Percentiles rank a stretch among this genome's conserved stretches.
These are phyloP conservation scores for Ceratobasidium sp. DNA, from an alignment of 1,284 basidiomycete genomes.

Conservation along the genomic window DNA sequence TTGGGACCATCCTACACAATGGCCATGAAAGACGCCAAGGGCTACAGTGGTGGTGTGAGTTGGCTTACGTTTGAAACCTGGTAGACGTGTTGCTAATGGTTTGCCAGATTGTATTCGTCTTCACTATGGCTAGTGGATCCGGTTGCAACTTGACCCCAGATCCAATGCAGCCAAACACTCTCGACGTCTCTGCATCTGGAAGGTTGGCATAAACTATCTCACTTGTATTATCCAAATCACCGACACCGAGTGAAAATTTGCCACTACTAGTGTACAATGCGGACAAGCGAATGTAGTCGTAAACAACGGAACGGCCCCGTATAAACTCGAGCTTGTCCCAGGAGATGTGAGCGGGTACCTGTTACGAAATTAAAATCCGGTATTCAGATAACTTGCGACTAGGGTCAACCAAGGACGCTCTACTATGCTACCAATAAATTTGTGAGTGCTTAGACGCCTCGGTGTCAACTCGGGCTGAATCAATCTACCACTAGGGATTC, in stretches of 20 bases:
- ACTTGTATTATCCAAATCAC: no score
- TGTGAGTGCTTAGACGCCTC: background rate
- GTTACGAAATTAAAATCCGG: background rate
- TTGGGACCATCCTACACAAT: slow-evolving; percentile 16
- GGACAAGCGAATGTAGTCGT: slow-evolving; percentile 13
- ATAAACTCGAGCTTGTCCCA: slow-evolving; percentile 28
- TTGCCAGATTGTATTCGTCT: slow-evolving; percentile 1
- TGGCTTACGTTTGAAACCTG: background rate
- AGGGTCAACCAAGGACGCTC: slow-evolving; percentile 30
- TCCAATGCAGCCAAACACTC: slow-evolving; percentile 11
- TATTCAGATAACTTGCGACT: background rate
- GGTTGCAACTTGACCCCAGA: slow-evolving; percentile 12
- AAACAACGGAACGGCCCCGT: slow-evolving; percentile 23
- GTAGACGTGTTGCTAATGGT: background rate
- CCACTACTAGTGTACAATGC: slow-evolving; percentile 15
- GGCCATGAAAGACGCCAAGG: slow-evolving; percentile 28
- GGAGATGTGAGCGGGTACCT: slow-evolving; percentile 3
- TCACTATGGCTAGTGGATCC: slow-evolving; percentile 10
- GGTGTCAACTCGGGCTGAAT: background rate
- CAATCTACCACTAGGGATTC: slow-evolving; percentile 1
- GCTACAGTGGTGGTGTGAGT: slow-evolving; percentile 25
- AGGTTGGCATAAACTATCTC: background rate
- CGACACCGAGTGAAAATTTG: no score
- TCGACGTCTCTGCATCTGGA: slow-evolving; percentile 12
- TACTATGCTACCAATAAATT: slow-evolving; percentile 28